Percentiles rank a stretch among this genome's conserved stretches.
Conservation (phyloP, 257 asterid species). For the Verbena officinalis region DNA sequence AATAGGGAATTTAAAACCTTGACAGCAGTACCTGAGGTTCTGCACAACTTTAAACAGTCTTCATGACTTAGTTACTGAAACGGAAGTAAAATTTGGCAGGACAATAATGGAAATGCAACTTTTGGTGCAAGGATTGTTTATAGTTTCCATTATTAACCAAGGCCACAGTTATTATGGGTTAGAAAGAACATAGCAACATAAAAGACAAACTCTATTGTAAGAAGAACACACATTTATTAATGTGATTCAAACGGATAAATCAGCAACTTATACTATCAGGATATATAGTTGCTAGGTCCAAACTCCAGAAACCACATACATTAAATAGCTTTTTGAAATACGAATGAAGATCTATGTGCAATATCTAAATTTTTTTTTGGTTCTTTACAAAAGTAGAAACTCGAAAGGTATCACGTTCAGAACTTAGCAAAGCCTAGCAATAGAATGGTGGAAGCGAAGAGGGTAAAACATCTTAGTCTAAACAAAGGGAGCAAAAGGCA, state of each 20-base stretch:
- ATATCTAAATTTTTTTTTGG: not conserved
- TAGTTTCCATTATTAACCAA: slow-evolving; percentile 7
- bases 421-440: slow-evolving; percentile 5
- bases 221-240: not conserved
- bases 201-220: not conserved
- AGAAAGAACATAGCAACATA: slow-evolving; percentile 7
- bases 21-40: slow-evolving; percentile 17
- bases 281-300: not conserved
- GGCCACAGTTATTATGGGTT: not conserved
- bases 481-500: not conserved
- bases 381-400: not conserved
- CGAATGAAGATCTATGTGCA: not conserved
- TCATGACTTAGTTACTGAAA: not conserved
- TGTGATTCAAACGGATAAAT: slow-evolving; percentile 4
- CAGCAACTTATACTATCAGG: not conserved
- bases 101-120: slow-evolving; percentile 1
- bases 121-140: not conserved
- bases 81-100: not conserved
- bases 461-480: slow-evolving; percentile 10
- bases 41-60: slow-evolving; percentile 13
- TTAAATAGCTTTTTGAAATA: slow-evolving; percentile 4
- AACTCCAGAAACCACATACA: too few species aligned
- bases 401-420: not conserved
- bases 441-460: slow-evolving; percentile 12
- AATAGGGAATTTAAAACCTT: not conserved